phyloP scores from a whole-genome alignment of 2,329 filamentous ascomycete genomes.

The Colletotrichum sp. region DNA sequence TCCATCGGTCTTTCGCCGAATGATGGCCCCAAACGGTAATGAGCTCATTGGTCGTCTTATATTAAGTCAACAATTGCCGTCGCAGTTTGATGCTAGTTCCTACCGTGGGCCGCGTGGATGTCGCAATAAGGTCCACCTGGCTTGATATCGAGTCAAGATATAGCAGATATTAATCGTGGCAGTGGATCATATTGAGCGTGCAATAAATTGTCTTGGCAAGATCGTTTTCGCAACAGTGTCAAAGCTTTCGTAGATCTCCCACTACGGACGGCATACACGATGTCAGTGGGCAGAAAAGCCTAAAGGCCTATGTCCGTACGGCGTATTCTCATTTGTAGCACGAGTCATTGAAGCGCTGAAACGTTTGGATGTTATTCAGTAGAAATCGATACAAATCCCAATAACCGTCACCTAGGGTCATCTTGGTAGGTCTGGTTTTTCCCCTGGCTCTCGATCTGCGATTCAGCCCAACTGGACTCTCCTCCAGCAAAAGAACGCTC shows the following conservation, averaged over 20 bases:
- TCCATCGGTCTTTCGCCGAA: not conserved
- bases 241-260: not conserved
- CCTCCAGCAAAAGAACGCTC: slow-evolving; percentile 22
- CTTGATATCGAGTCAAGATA: not conserved
- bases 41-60: not conserved
- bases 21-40: not conserved
- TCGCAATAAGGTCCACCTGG: not conserved
- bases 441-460: not conserved
- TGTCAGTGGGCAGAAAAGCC: not conserved
- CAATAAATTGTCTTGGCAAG: not conserved
- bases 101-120: not conserved
- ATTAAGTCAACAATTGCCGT: not conserved
- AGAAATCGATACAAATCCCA: not conserved
- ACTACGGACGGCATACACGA: not conserved
- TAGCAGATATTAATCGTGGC: not conserved
- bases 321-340: not conserved
- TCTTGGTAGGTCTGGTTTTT: not conserved
- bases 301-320: not conserved
- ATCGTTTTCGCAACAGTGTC: not conserved
- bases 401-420: not conserved
- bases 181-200: not conserved
- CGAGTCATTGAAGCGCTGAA: not conserved
- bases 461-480: not conserved
- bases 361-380: not conserved
- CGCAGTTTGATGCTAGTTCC: not conserved